phyloP scores from a whole-genome alignment of 148 eudicot genomes.

The Silene latifolia region DNA sequence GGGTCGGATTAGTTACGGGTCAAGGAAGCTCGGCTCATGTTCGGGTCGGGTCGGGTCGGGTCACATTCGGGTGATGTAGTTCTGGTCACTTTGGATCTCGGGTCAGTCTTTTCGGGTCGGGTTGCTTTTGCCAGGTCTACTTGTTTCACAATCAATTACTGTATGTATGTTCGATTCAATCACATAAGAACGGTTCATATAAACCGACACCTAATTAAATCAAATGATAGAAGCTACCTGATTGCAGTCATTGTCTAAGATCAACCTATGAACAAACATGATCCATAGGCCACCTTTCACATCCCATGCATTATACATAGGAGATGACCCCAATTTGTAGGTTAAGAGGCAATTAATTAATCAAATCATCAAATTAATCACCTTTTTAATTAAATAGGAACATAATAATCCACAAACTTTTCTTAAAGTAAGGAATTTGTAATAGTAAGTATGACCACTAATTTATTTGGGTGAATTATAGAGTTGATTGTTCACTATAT shows the following conservation, averaged over 20 bases:
- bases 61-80: too few relatives aligned
- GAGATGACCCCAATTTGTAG: background rate
- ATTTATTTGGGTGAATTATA: slow-evolving; percentile 14
- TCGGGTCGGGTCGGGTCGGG: too few relatives aligned
- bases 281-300: slow-evolving; percentile 4
- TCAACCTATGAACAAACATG: background rate
- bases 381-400: background rate
- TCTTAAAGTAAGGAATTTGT: slow-evolving; percentile 7
- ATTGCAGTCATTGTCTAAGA: background rate
- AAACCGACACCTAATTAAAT: background rate
- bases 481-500: background rate
- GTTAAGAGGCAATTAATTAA: background rate
- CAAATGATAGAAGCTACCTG: background rate
- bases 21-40: too few relatives aligned
- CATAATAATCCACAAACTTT: slow-evolving; percentile 11
- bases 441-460: slow-evolving; percentile 22
- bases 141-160: too few relatives aligned
- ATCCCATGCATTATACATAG: slow-evolving; percentile 9
- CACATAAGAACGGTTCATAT: too few relatives aligned
- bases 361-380: background rate
- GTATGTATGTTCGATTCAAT: too few relatives aligned
- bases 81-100: too few relatives aligned
- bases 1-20: too few relatives aligned
- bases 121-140: too few relatives aligned
- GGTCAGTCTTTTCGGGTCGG: too few relatives aligned